Percentiles rank a stretch among this genome's conserved stretches.
Evolutionary conservation across 305 asterid species (phyloP).

Genomic region (Fraxinus velutina): DNA sequence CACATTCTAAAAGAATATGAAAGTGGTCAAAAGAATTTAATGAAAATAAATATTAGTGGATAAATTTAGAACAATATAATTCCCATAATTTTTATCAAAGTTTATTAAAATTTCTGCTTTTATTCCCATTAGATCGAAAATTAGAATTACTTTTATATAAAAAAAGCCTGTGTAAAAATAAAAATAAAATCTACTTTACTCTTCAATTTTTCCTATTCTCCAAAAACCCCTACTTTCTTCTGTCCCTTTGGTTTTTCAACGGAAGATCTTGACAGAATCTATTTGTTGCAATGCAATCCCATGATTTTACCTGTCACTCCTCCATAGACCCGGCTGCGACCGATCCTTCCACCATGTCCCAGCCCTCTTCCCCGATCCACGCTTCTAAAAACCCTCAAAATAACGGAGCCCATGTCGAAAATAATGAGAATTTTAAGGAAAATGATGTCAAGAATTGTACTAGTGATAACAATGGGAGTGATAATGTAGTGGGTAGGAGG

Average conservation of each 20-base stretch:
- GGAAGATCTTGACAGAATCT: slow-evolving; percentile 15
- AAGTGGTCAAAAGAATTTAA: too few species aligned
- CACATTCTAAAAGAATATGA: too few species aligned
- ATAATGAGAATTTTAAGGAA: not conserved
- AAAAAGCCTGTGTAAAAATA: not conserved
- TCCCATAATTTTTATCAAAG: too few species aligned
- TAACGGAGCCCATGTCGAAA: not conserved
- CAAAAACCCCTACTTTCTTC: not conserved
- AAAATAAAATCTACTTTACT: not conserved
- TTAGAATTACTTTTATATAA: not conserved
- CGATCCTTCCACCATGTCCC: slow-evolving; percentile 32
- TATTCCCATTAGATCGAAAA: not conserved
- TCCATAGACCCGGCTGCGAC: slow-evolving; percentile 44
- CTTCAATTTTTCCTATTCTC: not conserved
- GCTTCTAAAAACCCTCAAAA: not conserved
- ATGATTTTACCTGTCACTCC: slow-evolving; percentile 63
- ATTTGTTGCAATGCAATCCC: slow-evolving; percentile 63
- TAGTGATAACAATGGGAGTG: slow-evolving; percentile 1
- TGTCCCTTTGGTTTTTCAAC: slow-evolving; percentile 10
- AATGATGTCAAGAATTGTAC: slow-evolving; percentile 25
- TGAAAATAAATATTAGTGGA: too few species aligned
- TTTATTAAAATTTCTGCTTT: too few species aligned
- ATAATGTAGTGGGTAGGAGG: slow-evolving; percentile 46
- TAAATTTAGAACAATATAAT: too few species aligned
- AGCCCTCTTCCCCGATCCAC: not conserved